Evolutionary conservation across 148 eudicot species (phyloP), one percentile per base, ranked within the genome.

Genomic region (Diospyros lotus): DNA sequence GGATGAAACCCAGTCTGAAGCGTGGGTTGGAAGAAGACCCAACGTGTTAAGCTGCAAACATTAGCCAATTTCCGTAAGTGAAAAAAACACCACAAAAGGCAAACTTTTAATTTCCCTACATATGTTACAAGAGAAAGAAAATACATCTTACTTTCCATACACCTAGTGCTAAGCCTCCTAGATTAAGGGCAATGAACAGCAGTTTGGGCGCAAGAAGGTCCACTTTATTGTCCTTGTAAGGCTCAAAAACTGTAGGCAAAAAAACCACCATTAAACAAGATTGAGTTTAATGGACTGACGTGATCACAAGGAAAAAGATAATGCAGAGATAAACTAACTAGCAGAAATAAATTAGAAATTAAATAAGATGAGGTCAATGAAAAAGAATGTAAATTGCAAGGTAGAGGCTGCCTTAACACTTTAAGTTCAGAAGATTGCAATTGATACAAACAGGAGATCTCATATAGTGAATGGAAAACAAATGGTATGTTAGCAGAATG

Each of bases 11-110:
- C 98, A 95, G 55, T 95, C 98, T 60, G 97, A 95, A 45, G 90
- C 87, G 71, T 95, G 98, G 48, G 98, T 95, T 69, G 97, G 98
- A 71, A 95, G 97, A 82, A 95, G 98, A 73, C 94, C 98, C 80
- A 95, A 73, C 0, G 98, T 88, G 82, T 95, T 95, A 18, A 95
- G 92, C 98, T 91, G 94, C 83, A 75, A 83, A 58, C 64, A 76
- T 13, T 28, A 73, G 71, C 17, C 64, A 51, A 43, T 70, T 40
- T 53, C 39, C 43, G 59, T 38, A 43, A 69, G 18, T 71, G 71
- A 7, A 3, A 72, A 50, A 71, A 9, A 56, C 44, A 12, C 2
- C 63, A 64, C 12, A 6, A 48, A 13, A 67, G 18, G 80, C 75
- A 38, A 66, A 39, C 11, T 43, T 14, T 15, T 8, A 28, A 58